A percentile compares a stretch with the other conserved stretches of the same genome.
These are phyloP conservation scores for Colletotrichum limetticola DNA, from an alignment of 2,329 filamentous ascomycete genomes.

Conservation along the genomic window DNA sequence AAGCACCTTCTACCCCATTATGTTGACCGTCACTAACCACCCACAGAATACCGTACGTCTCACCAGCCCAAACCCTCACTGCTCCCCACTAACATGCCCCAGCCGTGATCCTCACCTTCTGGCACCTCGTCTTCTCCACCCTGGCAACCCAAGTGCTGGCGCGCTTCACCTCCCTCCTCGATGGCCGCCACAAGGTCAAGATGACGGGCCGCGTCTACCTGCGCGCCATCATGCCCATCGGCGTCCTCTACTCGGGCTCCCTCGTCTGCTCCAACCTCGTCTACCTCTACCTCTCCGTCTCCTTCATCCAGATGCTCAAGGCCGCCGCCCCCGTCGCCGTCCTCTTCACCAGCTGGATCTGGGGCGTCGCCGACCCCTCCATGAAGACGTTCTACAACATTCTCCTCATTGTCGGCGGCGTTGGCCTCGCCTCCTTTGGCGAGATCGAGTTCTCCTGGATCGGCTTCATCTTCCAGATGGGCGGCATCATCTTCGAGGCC, in stretches of 20 bases:
- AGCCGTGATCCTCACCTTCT: slow-evolving; percentile 72
- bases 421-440: slow-evolving; percentile 65
- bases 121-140: slow-evolving; percentile 75
- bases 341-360: slow-evolving; percentile 72
- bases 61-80: not conserved
- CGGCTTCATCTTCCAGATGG: slow-evolving; percentile 76
- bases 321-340: slow-evolving; percentile 75
- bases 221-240: slow-evolving; percentile 73
- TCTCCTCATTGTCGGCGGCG: slow-evolving; percentile 62
- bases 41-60: slow-evolving; percentile 56
- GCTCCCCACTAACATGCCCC: slow-evolving; percentile 11
- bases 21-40: slow-evolving; percentile 34
- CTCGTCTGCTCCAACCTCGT: slow-evolving; percentile 75
- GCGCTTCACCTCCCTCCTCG: slow-evolving; percentile 70
- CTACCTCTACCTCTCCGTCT: slow-evolving; percentile 74
- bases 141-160: slow-evolving; percentile 74
- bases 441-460: slow-evolving; percentile 76
- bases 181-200: slow-evolving; percentile 69
- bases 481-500: slow-evolving; percentile 83
- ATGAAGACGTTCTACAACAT: slow-evolving; percentile 58
- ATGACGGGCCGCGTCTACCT: slow-evolving; percentile 71
- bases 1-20: slow-evolving; percentile 49
- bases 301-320: slow-evolving; percentile 79
- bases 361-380: slow-evolving; percentile 61
- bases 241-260: slow-evolving; percentile 72